Base-by-base conservation (phyloP, 495 filamentous ascomycete species). In the Aspergillus nidulans region DNA sequence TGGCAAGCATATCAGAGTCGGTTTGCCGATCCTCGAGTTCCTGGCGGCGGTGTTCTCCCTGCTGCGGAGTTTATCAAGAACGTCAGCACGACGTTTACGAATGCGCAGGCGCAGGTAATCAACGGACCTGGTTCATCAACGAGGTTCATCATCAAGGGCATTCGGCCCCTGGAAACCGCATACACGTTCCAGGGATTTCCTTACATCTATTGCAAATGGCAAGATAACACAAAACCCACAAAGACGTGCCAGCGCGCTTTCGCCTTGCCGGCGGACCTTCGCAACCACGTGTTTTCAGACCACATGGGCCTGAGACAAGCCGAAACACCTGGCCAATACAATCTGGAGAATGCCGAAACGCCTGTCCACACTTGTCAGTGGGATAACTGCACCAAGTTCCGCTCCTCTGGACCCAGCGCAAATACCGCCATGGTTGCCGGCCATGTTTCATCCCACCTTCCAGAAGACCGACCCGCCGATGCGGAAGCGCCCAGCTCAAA, bases 21-120 rank as follows among this genome's bases (percentile, higher is more conserved):
- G 1, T 97, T 98, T 56, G 77, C 78, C 21, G 71, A 77, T 15
- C 69, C 72, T 42, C 69, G 71, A 13, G 56, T 71, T 28, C 69
- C 73, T 28, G 75, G 77, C 13, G 79, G 80, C 13, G 78, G 78
- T 23, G 82, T 91, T 53, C 81, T 97, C 39, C 85, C 85, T 9
- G 94, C 95, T 1, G 90, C 91, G 3, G 95, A 97, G 41, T 99
- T 97, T 67, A 99, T 99, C 64, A 88, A 92, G 55, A 97, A 97
- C 62, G 92, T 97, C 26, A 92, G 86, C 61, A 81, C 76, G 50
- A 91, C 79, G 52, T 97, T 83, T 76, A 77, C 73, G 13, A 86
- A 78, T 65, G 94, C 79, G 50, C 88, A 75, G 38, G 95, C 95
- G 0, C 91, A 97, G 69, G 91, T 98, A 34, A 79, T 90, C 18